Base-by-base conservation (phyloP, 106 monocot genomes). In the Apostasia shenzhenica region DNA sequence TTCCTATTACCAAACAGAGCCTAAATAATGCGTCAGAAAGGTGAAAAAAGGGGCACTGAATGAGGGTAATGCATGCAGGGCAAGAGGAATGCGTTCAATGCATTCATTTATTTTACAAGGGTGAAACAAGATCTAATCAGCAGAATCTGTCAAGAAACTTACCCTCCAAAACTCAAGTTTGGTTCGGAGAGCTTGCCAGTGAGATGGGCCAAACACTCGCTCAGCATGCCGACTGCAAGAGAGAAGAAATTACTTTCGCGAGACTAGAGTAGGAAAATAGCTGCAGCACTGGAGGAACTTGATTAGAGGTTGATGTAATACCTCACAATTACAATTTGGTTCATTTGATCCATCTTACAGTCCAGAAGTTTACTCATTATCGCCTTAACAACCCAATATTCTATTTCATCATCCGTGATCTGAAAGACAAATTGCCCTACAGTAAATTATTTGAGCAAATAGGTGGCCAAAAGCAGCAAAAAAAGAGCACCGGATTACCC, bases 281-380 rank as follows among this genome's bases (percentile, higher is more conserved):
- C 6, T 50, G 4, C 50, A 50, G 50, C 4, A 50, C 50, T 50
- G 50, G 50, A 44, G 40, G n/a, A 37, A 45, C 55, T 44, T 14
- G 8, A 43, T 57, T 2, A 37, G 41, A 4, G 7, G 10, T 52
- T 6, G 52, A 52, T 52, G 52, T 52, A 52, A 52, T 10, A 86
- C 97, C 92, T 92, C 61, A 99, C 92, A 37, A 99, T 67, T 57
- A 92, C 84, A 72, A 63, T 59, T 67, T 99, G 83, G 58, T 87
- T 92, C 74, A 99, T 83, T 68, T 99, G 97, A 78, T 99, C 86
- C 81, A 99, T 87, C 72, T 90, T 99, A 73, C 97, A 99, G 68
- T 85, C 87, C 14, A 99, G 59, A 66, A 89, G 45, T 65, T 92
- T 99, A 44, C 82, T 79, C 4, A 81, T 73, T 46, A 99, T 99